Evolutionary conservation across 2,329 filamentous ascomycete genomes (phyloP), one percentile per base, ranked within the genome.

Genomic region (Meredithiella fracta): DNA sequence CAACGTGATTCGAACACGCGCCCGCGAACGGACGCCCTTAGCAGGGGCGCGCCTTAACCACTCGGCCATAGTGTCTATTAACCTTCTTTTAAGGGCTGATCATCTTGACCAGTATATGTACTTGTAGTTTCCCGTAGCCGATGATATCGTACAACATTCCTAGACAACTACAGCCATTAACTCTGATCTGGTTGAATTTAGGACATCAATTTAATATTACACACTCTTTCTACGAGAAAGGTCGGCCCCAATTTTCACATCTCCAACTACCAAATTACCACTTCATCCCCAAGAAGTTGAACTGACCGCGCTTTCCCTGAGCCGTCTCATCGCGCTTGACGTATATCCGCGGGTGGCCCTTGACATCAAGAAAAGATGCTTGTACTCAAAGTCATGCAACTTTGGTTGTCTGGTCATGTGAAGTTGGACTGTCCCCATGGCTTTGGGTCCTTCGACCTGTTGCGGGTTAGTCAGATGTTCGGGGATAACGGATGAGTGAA

Each of bases 281-380:
- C 59, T 74, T 79, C 29, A 83, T 74, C 4, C 81, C 81, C 62
- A 84, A 80, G 49, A 84, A 67, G 60, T 72, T 82, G 42, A 75
- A 68, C 55, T 69, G 70, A 58, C 73, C 73, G 57, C 66, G 66
- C 14, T 67, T 64, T 8, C 22, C 49, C 14, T 25, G 29, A 22
- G 52, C 54, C 5, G 57, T 57, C 1, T 70, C 67, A 38, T 80
- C 76, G 55, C 82, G 79, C 65, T 85, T 82, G 15, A 86, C 71
- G 61, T 82, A 84, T 54, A 85, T 74, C 58, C 80, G 72, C 55
- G 75, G 72, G 52, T 82, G 77, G 0, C 86, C 88, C 62, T 78
- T 82, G 25, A 94, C 78, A 67, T 95, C 89, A 50, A 97, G 66
- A 81, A 85, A 44, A 97, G 73, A 65, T 88, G 81, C 65, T 82